Evolutionary conservation across 1,284 basidiomycete genomes (phyloP).

Genomic region (Rhodotorula sp.): DNA sequence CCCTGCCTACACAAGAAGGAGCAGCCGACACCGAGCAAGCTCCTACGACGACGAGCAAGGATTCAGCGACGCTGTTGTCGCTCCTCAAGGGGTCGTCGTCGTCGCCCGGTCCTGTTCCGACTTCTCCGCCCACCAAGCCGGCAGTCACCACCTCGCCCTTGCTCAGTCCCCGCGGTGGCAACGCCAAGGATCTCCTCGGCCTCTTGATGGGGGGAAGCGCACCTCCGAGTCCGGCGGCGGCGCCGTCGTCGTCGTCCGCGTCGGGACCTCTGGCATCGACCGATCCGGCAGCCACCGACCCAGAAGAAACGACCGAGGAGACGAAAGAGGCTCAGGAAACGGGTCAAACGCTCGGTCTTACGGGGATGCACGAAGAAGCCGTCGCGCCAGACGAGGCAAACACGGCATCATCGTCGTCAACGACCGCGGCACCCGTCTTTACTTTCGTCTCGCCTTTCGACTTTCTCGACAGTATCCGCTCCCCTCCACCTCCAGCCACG

Average conservation of each 20-base stretch:
- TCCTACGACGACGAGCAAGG: neutral
- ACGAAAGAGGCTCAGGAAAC: neutral
- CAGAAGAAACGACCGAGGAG: neutral
- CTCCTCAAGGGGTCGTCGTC: conserved; percentile 6
- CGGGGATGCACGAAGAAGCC: neutral
- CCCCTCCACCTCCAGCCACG: neutral
- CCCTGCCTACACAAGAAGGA: neutral
- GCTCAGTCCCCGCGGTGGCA: neutral
- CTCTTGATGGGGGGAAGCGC: neutral
- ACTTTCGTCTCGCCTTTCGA: conserved; percentile 31
- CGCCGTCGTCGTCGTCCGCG: too few species aligned
- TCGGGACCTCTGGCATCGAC: too few species aligned
- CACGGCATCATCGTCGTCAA: neutral
- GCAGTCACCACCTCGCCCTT: neutral
- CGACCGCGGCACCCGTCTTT: conserved; percentile 1
- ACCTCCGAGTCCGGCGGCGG: neutral
- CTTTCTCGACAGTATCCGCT: conserved; percentile 10
- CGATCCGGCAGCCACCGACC: too few species aligned
- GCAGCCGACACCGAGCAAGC: neutral
- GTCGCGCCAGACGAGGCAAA: neutral
- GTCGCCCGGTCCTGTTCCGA: too few species aligned
- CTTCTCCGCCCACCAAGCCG: neutral
- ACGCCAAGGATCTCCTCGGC: conserved; percentile 8
- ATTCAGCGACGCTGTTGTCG: conserved; percentile 2
- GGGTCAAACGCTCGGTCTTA: neutral